Evolutionary conservation across 768 basidiomycete species (phyloP).

Genomic region (Podaxis sp.): DNA sequence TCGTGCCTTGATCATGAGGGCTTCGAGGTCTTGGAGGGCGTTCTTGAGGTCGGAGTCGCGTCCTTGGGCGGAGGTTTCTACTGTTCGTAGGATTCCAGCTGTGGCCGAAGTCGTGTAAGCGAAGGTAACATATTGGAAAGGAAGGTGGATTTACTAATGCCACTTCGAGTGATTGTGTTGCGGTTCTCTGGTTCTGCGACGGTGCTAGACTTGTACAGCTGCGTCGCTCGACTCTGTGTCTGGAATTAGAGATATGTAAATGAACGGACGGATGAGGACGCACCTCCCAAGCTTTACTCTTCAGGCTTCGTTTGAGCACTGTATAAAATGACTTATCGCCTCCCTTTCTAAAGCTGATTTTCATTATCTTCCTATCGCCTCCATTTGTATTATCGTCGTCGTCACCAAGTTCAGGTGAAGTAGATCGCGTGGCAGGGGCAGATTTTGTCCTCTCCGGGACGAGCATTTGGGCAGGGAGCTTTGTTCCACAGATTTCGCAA

Average conservation of each 20-base stretch:
- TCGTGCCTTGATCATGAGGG: constrained; percentile 83
- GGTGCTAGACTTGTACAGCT: not conserved
- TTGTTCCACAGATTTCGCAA: constrained; percentile 87
- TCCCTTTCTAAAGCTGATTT: constrained; percentile 88
- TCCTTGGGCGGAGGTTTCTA: constrained; percentile 62
- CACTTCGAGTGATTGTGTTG: not conserved
- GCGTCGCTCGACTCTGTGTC: not conserved
- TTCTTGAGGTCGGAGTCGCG: constrained; percentile 64
- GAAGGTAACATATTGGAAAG: constrained; percentile 1
- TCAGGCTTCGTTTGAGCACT: constrained; percentile 64
- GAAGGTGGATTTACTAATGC: constrained; percentile 13
- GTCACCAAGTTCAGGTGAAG: constrained; percentile 43
- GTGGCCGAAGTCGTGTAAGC: not conserved
- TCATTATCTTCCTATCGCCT: constrained; percentile 44
- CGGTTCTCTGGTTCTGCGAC: not conserved
- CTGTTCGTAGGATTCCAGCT: constrained; percentile 82
- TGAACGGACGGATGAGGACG: not conserved
- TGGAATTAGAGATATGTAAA: not conserved
- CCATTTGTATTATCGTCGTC: constrained; percentile 24
- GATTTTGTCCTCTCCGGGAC: constrained; percentile 36
- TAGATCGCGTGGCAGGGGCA: constrained; percentile 61
- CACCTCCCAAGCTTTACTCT: constrained; percentile 75
- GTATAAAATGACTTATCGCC: constrained; percentile 84
- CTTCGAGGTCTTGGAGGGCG: constrained; percentile 85
- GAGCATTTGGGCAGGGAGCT: constrained; percentile 38